phyloP scores from a whole-genome alignment of 75 land plant genomes.

The Sequoiadendron giganteum region DNA sequence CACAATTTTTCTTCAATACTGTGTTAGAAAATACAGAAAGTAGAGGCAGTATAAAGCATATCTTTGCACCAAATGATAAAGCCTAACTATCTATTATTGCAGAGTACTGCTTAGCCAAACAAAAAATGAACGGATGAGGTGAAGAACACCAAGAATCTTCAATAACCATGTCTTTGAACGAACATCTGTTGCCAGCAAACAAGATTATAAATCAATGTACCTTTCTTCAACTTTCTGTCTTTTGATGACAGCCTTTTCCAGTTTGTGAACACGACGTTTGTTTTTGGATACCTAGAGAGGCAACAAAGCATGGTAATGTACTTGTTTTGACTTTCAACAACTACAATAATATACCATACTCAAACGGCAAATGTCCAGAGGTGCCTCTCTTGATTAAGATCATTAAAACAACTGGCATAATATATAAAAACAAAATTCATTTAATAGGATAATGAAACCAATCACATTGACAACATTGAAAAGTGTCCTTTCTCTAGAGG shows the following conservation, averaged over 20 bases:
- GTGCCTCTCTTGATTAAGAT: not conserved
- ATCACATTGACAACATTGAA: not conserved
- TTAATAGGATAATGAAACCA: not conserved
- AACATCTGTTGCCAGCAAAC: not conserved
- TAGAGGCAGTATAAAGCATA: not conserved
- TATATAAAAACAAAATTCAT: not conserved
- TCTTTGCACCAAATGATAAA: not conserved
- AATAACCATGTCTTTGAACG: not conserved
- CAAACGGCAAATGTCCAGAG: not conserved
- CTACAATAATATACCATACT: not conserved
- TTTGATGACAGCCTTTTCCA: constrained; percentile 40
- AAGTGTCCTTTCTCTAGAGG: not conserved
- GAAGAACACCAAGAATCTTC: not conserved
- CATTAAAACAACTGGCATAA: not conserved
- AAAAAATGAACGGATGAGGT: not conserved
- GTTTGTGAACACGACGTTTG: constrained; percentile 24
- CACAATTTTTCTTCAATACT: not conserved
- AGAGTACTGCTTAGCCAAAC: not conserved
- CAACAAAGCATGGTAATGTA: not conserved
- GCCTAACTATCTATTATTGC: not conserved
- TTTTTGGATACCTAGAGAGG: constrained; percentile 48
- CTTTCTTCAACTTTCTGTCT: constrained; percentile 58
- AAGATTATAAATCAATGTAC: constrained; percentile 18
- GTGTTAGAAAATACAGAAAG: not conserved
- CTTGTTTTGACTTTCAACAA: not conserved